Conservation (phyloP, 1,284 basidiomycete genomes). For the Ceratobasidium sp. region DNA sequence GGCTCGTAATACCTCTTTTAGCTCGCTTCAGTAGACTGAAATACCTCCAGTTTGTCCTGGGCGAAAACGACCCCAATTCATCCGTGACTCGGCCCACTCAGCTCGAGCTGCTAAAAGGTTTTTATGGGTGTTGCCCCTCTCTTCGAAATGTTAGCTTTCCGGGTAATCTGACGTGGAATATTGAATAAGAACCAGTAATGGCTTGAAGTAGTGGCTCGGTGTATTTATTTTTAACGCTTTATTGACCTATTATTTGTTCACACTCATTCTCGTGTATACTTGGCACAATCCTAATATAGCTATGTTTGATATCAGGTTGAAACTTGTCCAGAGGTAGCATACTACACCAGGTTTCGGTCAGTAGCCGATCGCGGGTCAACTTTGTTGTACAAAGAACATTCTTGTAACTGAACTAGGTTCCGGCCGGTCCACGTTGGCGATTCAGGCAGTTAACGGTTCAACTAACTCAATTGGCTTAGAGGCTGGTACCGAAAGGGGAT, state of each 20-base stretch:
- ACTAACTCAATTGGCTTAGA: not conserved
- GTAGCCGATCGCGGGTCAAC: not conserved
- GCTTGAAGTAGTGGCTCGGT: not conserved
- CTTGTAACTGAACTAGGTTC: not conserved
- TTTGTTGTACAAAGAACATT: not conserved
- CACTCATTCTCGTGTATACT: not conserved
- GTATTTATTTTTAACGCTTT: slow-evolving; percentile 6
- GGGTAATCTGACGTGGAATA: slow-evolving; percentile 41
- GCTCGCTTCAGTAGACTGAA: slow-evolving; percentile 19
- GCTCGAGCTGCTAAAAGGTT: slow-evolving; percentile 21
- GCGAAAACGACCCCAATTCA: not conserved
- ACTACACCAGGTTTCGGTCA: not conserved
- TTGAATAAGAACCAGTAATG: not conserved
- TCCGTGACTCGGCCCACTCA: slow-evolving; percentile 7
- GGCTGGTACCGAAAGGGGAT: slow-evolving; percentile 5
- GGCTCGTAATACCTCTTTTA: slow-evolving; percentile 9
- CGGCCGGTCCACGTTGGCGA: not conserved
- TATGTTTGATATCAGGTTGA: not conserved
- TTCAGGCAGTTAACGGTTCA: not conserved
- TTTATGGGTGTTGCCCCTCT: slow-evolving; percentile 2
- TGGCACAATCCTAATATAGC: not conserved
- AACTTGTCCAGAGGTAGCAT: not conserved
- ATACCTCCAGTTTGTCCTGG: slow-evolving; percentile 38
- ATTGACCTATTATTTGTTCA: not conserved
- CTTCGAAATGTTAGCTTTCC: slow-evolving; percentile 37